These are phyloP conservation scores for Bacterosira constricta DNA, from an alignment of 108 stramenopile genomes.

Conservation along the genomic window DNA sequence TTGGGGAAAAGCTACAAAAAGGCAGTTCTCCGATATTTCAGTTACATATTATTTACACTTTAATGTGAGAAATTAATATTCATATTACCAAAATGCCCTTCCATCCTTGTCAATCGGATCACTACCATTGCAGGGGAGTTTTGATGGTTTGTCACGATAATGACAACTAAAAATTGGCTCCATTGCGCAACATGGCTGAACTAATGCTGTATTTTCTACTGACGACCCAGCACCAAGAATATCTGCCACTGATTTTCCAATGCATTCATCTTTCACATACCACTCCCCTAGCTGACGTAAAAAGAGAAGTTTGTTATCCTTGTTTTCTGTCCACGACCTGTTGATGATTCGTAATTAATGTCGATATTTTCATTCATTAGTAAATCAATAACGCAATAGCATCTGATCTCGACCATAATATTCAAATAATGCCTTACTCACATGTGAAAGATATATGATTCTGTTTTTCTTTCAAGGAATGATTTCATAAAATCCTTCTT, in stretches of 20 bases:
- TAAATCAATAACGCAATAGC: not conserved
- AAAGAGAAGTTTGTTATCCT: constrained; percentile 81
- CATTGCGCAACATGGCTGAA: constrained; percentile 52
- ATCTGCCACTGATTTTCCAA: constrained; percentile 35
- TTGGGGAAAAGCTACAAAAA: not conserved
- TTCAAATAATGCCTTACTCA: constrained; percentile 24
- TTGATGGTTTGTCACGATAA: constrained; percentile 77
- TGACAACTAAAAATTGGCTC: constrained; percentile 67
- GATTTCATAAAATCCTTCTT: constrained; percentile 47
- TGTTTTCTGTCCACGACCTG: constrained; percentile 74
- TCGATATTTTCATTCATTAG: not conserved
- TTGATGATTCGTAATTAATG: not conserved
- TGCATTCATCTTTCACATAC: constrained; percentile 70
- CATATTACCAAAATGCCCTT: constrained; percentile 56
- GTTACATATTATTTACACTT: not conserved
- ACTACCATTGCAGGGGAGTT: constrained; percentile 53
- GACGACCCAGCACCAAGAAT: constrained; percentile 21
- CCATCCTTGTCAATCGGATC: constrained; percentile 43
- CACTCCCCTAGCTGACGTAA: constrained; percentile 81
- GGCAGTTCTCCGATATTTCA: not conserved
- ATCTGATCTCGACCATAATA: not conserved
- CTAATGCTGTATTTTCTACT: constrained; percentile 11
- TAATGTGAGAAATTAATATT: not conserved
- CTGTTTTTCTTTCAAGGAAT: constrained; percentile 43
- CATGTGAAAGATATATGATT: constrained; percentile 56